A percentile compares a stretch with the other conserved stretches of the same genome.
Conservation (phyloP, 148 eudicot species). For the Nepenthes mirabilis region DNA sequence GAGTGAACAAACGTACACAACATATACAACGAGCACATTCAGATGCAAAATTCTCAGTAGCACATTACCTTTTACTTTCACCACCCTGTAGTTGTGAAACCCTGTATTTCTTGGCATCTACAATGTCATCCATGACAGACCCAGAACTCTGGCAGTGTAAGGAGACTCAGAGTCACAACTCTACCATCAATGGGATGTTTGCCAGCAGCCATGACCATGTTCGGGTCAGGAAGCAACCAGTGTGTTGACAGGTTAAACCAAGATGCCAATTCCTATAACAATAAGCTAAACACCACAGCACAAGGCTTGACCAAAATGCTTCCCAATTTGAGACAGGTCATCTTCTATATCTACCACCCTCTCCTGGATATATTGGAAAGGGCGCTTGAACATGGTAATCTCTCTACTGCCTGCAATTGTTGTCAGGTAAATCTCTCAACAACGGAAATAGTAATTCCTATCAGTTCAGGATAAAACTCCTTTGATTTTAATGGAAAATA, state of each 20-base stretch:
- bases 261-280: slow-evolving; percentile 58
- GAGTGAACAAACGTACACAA: too few species aligned
- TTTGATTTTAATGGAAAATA: not conserved
- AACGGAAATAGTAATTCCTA: not conserved
- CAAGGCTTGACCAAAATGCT: slow-evolving; percentile 25
- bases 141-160: slow-evolving; percentile 46
- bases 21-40: too few species aligned
- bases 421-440: not conserved
- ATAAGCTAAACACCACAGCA: slow-evolving; percentile 41
- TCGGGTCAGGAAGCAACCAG: slow-evolving; percentile 44
- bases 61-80: not conserved
- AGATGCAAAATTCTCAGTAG: too few species aligned
- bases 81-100: too few species aligned
- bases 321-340: slow-evolving; percentile 51
- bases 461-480: too few species aligned
- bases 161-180: slow-evolving; percentile 62
- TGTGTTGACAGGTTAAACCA: slow-evolving; percentile 48
- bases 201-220: slow-evolving; percentile 80
- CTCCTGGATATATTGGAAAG: slow-evolving; percentile 46
- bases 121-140: slow-evolving; percentile 17
- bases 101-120: too few species aligned
- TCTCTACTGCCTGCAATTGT: slow-evolving; percentile 3
- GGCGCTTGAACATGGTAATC: slow-evolving; percentile 49
- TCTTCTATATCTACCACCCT: slow-evolving; percentile 71
- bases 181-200: slow-evolving; percentile 82